Base-by-base conservation (phyloP, 768 basidiomycete genomes). In the Suillus occidentalis region DNA sequence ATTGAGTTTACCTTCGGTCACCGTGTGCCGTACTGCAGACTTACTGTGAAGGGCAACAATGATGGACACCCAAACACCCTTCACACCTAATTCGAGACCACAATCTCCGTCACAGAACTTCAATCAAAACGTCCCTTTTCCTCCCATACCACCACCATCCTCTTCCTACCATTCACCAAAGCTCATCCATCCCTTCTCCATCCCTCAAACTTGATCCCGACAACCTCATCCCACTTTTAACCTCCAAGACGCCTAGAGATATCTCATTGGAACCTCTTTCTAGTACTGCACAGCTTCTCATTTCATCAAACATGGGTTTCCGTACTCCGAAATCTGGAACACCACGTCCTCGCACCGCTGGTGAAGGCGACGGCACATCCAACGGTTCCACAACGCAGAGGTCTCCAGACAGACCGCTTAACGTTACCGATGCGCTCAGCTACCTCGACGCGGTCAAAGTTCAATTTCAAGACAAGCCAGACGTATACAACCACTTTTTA, bases 361-460 rank as follows among this genome's bases (percentile, higher is more conserved):
- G 60, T 20, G 69, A 72, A 53, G 43, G 53, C n/a, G 72, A 75
- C 9, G 57, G 50, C 64, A 66, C 76, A 25, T 71, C 73, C 63
- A 56, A 61, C 34, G 63, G 65, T 61, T 69, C 71, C 60, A 71
- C 62, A 43, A 66, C 71, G 36, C 76, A 77, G 37, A 78, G 71
- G 56, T 77, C 79, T 1, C 73, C 80, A 56, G 83, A 83, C 50
- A 81, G 94, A 22, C 91, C 91, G 40, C 82, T 97, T 74, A 95
- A 97, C 73, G 95, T 97, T 70, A 91, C 92, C 45, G 95, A 97
- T 78, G 95, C 95, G 39, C 84, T 97, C 77, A 90, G 89, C 72
- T 97, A 97, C 72, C 87, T 97, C 69, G 95, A 97, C 75, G 92
- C 93, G 34, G 95, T 97, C 80, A 97, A 97, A 82, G 83, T 87